Conservation (phyloP, 805 yeast genomes). For the Myxozyma geophila region DNA sequence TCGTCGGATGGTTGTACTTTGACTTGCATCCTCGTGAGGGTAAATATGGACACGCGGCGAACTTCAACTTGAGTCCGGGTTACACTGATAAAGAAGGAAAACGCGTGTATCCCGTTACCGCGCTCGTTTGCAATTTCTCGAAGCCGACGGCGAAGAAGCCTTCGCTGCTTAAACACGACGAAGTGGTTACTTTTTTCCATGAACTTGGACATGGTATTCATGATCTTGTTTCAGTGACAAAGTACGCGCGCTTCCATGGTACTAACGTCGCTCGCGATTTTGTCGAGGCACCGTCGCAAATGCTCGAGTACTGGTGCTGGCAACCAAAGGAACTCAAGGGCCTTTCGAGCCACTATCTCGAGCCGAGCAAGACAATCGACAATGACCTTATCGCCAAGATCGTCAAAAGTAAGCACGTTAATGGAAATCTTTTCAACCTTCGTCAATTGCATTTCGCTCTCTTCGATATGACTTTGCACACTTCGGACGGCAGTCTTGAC, state of each 20-base stretch:
- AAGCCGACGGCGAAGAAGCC: slow-evolving; percentile 73
- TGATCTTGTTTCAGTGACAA: slow-evolving; percentile 69
- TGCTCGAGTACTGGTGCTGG: slow-evolving; percentile 91
- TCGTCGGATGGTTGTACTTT: slow-evolving; percentile 78
- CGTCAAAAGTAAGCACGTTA: slow-evolving; percentile 70
- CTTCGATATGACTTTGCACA: slow-evolving; percentile 73
- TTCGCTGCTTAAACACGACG: slow-evolving; percentile 73
- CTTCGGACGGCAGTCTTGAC: slow-evolving; percentile 54
- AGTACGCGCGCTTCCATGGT: slow-evolving; percentile 72
- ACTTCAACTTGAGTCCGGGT: slow-evolving; percentile 70
- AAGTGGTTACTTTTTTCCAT: slow-evolving; percentile 84
- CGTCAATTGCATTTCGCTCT: slow-evolving; percentile 80
- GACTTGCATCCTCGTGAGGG: slow-evolving; percentile 87
- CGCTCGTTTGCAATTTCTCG: slow-evolving; percentile 83
- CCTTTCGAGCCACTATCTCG: slow-evolving; percentile 67
- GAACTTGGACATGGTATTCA: slow-evolving; percentile 91
- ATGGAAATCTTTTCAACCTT: slow-evolving; percentile 70
- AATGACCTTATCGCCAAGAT: slow-evolving; percentile 63
- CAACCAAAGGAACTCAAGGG: slow-evolving; percentile 59
- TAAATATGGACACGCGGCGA: slow-evolving; percentile 88
- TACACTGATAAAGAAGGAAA: slow-evolving; percentile 53
- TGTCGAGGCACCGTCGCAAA: slow-evolving; percentile 90
- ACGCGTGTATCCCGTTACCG: slow-evolving; percentile 69
- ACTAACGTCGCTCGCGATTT: slow-evolving; percentile 82
- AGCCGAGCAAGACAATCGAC: slow-evolving; percentile 60